Evolutionary conservation across 768 basidiomycete species (phyloP).

Genomic region (Lentinula detonsa): DNA sequence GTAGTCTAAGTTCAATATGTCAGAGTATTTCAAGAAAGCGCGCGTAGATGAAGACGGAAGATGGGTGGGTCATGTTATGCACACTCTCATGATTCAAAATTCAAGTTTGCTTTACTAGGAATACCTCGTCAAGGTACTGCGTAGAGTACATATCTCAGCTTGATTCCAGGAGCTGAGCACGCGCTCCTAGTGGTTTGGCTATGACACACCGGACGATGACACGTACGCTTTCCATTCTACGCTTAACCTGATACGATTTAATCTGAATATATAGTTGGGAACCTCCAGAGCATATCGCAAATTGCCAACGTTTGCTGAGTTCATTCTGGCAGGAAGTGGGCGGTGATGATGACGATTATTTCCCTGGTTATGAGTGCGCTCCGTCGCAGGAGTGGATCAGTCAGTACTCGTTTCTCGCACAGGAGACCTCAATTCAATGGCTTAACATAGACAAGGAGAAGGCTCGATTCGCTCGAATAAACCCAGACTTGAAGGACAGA

Average conservation of each 20-base stretch:
- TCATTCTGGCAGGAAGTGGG: slow-evolving; percentile 65
- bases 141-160: not conserved
- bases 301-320: slow-evolving; percentile 51
- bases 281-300: slow-evolving; percentile 49
- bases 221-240: slow-evolving; percentile 31
- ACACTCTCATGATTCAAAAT: not conserved
- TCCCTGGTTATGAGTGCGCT: slow-evolving; percentile 33
- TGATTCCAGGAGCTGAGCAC: not conserved
- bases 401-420: slow-evolving; percentile 17
- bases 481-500: slow-evolving; percentile 13
- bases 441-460: slow-evolving; percentile 29
- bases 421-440: not conserved
- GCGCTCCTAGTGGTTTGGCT: slow-evolving; percentile 56
- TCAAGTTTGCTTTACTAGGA: slow-evolving; percentile 31
- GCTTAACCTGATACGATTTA: not conserved
- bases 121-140: slow-evolving; percentile 59
- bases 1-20: not conserved
- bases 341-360: slow-evolving; percentile 49
- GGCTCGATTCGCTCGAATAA: slow-evolving; percentile 27
- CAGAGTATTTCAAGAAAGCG: not conserved
- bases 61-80: not conserved
- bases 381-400: slow-evolving; percentile 55
- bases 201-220: slow-evolving; percentile 42
- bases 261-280: slow-evolving; percentile 54
- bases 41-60: not conserved